These are phyloP conservation scores for Aeschynomene evenia DNA, from an alignment of 306 rosid genomes.

Conservation along the genomic window DNA sequence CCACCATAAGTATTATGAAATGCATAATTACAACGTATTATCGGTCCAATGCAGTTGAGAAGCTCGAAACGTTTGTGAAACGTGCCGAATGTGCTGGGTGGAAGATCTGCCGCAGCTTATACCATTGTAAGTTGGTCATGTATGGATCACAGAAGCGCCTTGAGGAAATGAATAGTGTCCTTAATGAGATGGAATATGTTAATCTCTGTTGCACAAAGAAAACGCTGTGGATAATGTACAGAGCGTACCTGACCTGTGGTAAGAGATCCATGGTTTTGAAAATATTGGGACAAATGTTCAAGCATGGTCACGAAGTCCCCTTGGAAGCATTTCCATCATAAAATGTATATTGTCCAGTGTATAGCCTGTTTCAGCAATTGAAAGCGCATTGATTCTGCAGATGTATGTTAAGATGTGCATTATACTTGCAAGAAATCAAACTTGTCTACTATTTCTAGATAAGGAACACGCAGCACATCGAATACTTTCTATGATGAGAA, in stretches of 20 bases:
- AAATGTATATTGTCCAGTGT: slow-evolving; percentile 24
- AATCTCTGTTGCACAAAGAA: slow-evolving; percentile 37
- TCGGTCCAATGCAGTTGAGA: slow-evolving; percentile 61
- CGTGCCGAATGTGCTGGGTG: slow-evolving; percentile 68
- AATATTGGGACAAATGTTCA: slow-evolving; percentile 66
- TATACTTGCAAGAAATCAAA: neutral
- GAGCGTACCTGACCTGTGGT: slow-evolving; percentile 48
- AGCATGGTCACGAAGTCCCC: slow-evolving; percentile 70
- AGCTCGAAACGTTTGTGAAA: slow-evolving; percentile 52
- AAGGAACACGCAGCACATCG: slow-evolving; percentile 14
- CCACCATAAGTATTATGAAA: slow-evolving; percentile 36
- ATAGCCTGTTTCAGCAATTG: slow-evolving; percentile 21
- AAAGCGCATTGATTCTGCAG: neutral
- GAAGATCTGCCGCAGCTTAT: slow-evolving; percentile 63
- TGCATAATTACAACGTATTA: slow-evolving; percentile 60
- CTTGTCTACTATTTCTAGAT: slow-evolving; percentile 14
- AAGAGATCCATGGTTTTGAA: slow-evolving; percentile 55
- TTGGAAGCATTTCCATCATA: slow-evolving; percentile 40
- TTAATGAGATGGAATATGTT: slow-evolving; percentile 57
- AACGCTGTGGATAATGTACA: slow-evolving; percentile 70
- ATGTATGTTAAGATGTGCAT: neutral
- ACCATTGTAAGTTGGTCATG: slow-evolving; percentile 83
- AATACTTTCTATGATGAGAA: slow-evolving; percentile 24
- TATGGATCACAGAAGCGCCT: slow-evolving; percentile 55
- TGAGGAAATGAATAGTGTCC: slow-evolving; percentile 60